Evolutionary conservation across 2,329 filamentous ascomycete genomes (phyloP).

Genomic region (Cryphonectria radicalis): DNA sequence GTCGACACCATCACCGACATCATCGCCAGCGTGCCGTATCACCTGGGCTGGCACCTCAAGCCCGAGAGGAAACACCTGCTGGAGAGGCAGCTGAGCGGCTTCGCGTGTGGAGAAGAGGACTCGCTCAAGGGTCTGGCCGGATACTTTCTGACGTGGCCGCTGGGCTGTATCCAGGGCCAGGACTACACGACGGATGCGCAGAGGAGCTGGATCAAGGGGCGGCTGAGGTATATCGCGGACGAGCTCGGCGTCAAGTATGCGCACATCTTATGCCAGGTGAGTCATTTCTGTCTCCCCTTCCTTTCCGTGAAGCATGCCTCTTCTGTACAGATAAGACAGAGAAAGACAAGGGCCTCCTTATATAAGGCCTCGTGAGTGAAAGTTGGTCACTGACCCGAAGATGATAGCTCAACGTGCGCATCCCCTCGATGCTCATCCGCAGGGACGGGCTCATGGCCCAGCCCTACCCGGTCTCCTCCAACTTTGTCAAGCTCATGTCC

Average conservation of each 20-base stretch:
- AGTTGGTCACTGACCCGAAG: neutral
- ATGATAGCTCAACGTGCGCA: constrained; percentile 57
- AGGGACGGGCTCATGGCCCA: constrained; percentile 54
- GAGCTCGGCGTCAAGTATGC: constrained; percentile 64
- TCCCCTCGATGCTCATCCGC: constrained; percentile 66
- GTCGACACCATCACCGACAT: constrained; percentile 61
- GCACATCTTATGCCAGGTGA: constrained; percentile 56
- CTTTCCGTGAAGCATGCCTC: neutral
- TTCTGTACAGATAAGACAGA: neutral
- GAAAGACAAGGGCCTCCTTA: too few species aligned
- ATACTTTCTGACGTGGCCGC: constrained; percentile 64
- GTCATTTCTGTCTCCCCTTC: neutral
- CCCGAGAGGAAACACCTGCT: constrained; percentile 44
- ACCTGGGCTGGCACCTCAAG: constrained; percentile 62
- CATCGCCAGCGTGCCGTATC: constrained; percentile 64
- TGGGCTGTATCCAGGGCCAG: constrained; percentile 57
- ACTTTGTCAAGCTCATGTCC: constrained; percentile 52
- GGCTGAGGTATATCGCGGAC: constrained; percentile 58
- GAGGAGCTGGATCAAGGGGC: constrained; percentile 57
- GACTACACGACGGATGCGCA: constrained; percentile 65
- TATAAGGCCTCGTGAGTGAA: neutral
- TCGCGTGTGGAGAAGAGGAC: constrained; percentile 55
- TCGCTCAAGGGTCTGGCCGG: constrained; percentile 59
- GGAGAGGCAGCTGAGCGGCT: constrained; percentile 46
- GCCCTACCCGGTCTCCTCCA: constrained; percentile 46